Conservation (phyloP, 768 basidiomycete genomes). For the Clavulina sp. region DNA sequence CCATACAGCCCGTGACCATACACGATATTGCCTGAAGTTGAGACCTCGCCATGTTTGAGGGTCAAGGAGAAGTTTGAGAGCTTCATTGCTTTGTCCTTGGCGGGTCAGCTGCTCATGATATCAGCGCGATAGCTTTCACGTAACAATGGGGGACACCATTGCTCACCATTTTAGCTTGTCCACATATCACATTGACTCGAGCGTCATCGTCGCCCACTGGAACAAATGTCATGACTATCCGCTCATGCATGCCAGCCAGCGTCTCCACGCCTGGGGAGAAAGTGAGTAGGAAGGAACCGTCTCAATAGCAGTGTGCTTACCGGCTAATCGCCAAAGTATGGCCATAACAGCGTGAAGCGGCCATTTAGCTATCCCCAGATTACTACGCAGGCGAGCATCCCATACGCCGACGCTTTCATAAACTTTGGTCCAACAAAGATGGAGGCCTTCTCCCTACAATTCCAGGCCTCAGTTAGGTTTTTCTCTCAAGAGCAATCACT, state of each 20-base stretch:
- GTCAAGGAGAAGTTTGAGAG: slow-evolving; percentile 44
- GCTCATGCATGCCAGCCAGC: slow-evolving; percentile 48
- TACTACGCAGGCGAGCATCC: slow-evolving; percentile 19
- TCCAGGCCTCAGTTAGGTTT: not conserved
- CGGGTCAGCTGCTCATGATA: slow-evolving; percentile 39
- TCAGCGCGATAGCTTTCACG: not conserved
- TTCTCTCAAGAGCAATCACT: too few relatives aligned
- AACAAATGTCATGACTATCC: slow-evolving; percentile 50
- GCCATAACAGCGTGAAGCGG: slow-evolving; percentile 59
- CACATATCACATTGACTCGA: slow-evolving; percentile 40
- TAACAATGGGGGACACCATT: not conserved
- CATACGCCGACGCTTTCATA: slow-evolving; percentile 9
- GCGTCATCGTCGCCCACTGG: slow-evolving; percentile 42
- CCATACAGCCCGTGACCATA: slow-evolving; percentile 68
- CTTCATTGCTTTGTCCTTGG: slow-evolving; percentile 47
- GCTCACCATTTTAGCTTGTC: slow-evolving; percentile 49
- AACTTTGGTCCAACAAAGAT: slow-evolving; percentile 6
- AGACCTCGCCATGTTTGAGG: slow-evolving; percentile 55
- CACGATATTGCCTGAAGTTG: slow-evolving; percentile 41
- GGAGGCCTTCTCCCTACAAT: slow-evolving; percentile 6
- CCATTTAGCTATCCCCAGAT: slow-evolving; percentile 26
- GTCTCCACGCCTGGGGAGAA: slow-evolving; percentile 42
- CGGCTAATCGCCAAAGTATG: slow-evolving; percentile 50
- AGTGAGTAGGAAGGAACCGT: slow-evolving; percentile 9
- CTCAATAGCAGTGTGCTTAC: slow-evolving; percentile 30